Base-by-base conservation (phyloP, 441 rosid genomes). In the Isatis lusitanica region DNA sequence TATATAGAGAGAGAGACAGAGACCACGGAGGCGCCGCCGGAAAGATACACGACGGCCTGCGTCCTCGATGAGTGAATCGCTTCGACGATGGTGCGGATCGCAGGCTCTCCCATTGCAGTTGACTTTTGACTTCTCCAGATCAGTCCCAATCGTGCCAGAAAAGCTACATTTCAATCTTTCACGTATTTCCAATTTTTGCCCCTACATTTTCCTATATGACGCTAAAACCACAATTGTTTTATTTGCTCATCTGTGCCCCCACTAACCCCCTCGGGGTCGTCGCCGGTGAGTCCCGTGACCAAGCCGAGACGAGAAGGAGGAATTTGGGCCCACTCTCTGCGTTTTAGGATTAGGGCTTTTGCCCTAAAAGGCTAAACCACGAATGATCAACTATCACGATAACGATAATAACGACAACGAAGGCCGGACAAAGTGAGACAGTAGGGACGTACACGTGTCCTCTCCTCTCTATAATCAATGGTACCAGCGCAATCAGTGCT, bases 11-110 rank as follows among this genome's bases (percentile, higher is more conserved):
- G 67, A 58, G 62, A 31, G 66, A n/a, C n/a, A 44, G 61, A 70
- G 43, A 90, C 98, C 91, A 86, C 83, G 79, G 99, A 88, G n/a
- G 97, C 94, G 48, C 98, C 99, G 67, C 98, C 98, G 82, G 93
- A 60, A 72, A 94, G 79, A 74, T 89, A 88, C 28, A 94, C 76
- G 67, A 94, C 97, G 68, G 88, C 91, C 71, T 87, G 94, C 18
- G 86, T 71, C 17, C 93, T 86, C 4, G 84, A 77, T 36, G 90
- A 83, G 80, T 94, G 96, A 31, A 94, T 84, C 44, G 90, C 89
- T 79, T 92, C 91, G 4, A 92, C 93, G 28, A 89, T 47, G 18
- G 74, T 71, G 75, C 91, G 86, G 60, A 89, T 71, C 83, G 84
- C 60, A 53, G 80, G 81, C 50, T 93, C 98, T 60, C 76, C 79